Base-by-base conservation (phyloP, 2,329 filamentous ascomycete genomes). In the Xylaria sp. region DNA sequence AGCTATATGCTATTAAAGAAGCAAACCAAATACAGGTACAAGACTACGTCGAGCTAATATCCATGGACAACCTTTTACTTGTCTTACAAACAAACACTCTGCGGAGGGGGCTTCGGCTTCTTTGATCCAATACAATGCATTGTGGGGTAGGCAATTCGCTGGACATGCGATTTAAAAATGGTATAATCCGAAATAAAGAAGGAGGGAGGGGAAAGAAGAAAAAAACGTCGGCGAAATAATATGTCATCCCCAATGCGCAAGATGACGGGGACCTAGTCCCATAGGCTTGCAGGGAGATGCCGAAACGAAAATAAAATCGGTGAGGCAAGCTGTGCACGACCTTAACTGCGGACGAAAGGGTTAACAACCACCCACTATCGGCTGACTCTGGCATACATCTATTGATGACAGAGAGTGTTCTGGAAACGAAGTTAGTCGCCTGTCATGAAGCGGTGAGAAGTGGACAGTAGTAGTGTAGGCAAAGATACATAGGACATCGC, bases 371-470 rank as follows among this genome's bases (percentile, higher is more conserved):
- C 25, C 57, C 34, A 55, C 34, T 56, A 61, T 41, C 15, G 32
- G 25, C 56, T 59, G 39, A 28, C 48, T 56, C 51, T 56, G 15
- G 10, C 61, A 52, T 28, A n/a, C 15, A 34, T 46, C 7, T 8
- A 66, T 57, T 1, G 20, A 56, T 37, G 32, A 18, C 48, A 32
- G 10, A 20, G 56, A 20, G 25, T 10, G 12, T 39, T 39, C 32
- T n/a, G 60, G 15, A 44, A 46, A 44, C 15, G 8, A 9, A 44
- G 12, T 57, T 52, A 63, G n/a, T 39, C 37, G 37, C 34, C 66
- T 44, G 46, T 48, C n/a, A 37, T 54, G 37, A 65, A 57, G 68
- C 65, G 68, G 65, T 70, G 65, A 68, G 60, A 52, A 55, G 50
- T n/a, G 13, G 44, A 20, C 9, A 32, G 20, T 20, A 41, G 44